Evolutionary conservation across 202 grass and related monocot genomes (phyloP).

Genomic region (Schoenoplectus tabernaemontani): DNA sequence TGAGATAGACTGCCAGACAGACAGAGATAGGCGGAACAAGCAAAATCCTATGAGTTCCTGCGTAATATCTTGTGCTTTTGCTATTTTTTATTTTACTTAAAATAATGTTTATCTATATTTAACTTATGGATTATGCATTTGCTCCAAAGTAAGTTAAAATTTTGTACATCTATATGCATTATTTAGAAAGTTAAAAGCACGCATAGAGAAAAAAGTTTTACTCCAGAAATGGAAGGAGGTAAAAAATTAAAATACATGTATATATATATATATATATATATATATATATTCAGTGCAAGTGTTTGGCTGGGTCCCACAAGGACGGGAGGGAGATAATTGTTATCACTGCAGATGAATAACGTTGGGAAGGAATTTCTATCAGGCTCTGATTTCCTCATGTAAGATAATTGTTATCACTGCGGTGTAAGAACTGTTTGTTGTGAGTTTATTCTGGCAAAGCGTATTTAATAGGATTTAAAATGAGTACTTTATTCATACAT

Average conservation of each 20-base stretch:
- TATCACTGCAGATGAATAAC: not conserved
- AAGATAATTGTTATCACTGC: not conserved
- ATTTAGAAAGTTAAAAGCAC: not conserved
- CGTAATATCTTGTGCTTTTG: not conserved
- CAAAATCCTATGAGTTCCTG: not conserved
- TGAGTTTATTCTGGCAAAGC: not conserved
- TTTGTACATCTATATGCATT: not conserved
- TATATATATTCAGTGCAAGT: not conserved
- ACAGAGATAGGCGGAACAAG: not conserved
- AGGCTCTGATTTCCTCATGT: not conserved
- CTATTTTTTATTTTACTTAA: conserved; percentile 15
- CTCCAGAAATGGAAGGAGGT: not conserved
- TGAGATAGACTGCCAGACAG: conserved; percentile 3
- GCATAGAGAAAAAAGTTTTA: not conserved
- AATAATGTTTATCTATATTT: conserved; percentile 13
- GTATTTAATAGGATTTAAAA: no score
- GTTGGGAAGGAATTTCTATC: not conserved
- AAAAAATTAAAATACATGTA: not conserved
- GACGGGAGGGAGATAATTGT: not conserved
- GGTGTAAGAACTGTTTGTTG: not conserved
- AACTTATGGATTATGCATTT: not conserved
- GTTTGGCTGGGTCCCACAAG: not conserved
- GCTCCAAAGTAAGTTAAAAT: not conserved
- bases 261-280: no score
- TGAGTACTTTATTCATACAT: no score